Evolutionary conservation across 202 grass and related monocot species (phyloP).

Genomic region (Zoysia matrella): DNA sequence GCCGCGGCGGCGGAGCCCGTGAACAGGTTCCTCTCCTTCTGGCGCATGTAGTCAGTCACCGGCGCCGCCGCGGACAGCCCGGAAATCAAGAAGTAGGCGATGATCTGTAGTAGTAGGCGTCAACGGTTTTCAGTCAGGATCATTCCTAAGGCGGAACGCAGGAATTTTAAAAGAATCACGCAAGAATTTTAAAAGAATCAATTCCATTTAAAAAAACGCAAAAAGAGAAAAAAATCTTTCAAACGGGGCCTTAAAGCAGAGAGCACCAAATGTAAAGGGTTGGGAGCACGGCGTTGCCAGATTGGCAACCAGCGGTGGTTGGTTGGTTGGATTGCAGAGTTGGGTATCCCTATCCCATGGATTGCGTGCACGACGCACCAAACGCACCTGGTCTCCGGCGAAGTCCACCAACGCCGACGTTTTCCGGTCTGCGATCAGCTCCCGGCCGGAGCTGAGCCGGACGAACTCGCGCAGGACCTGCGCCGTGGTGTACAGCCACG

Average conservation of each 20-base stretch:
- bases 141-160: background rate
- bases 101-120: conserved; percentile 38
- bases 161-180: too few relatives aligned
- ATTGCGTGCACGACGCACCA: background rate
- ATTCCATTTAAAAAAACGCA: too few relatives aligned
- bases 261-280: conserved; percentile 2
- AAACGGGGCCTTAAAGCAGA: background rate
- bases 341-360: too few relatives aligned
- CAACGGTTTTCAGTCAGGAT: background rate
- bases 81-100: conserved; percentile 65
- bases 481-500: conserved; percentile 61
- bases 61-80: conserved; percentile 66
- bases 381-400: conserved; percentile 71
- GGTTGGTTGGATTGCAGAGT: background rate
- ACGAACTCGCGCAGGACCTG: conserved; percentile 55
- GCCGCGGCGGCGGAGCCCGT: conserved; percentile 60
- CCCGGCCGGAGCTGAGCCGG: conserved; percentile 46
- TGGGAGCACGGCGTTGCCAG: background rate
- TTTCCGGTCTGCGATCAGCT: conserved; percentile 48
- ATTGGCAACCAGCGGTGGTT: conserved; percentile 29
- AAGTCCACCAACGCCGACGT: conserved; percentile 55
- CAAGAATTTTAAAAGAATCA: too few relatives aligned
- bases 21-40: conserved; percentile 60
- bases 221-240: too few relatives aligned
- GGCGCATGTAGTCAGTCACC: conserved; percentile 75